Conservation (phyloP, 2,329 filamentous ascomycete genomes). For the Colletotrichum spinosum region DNA sequence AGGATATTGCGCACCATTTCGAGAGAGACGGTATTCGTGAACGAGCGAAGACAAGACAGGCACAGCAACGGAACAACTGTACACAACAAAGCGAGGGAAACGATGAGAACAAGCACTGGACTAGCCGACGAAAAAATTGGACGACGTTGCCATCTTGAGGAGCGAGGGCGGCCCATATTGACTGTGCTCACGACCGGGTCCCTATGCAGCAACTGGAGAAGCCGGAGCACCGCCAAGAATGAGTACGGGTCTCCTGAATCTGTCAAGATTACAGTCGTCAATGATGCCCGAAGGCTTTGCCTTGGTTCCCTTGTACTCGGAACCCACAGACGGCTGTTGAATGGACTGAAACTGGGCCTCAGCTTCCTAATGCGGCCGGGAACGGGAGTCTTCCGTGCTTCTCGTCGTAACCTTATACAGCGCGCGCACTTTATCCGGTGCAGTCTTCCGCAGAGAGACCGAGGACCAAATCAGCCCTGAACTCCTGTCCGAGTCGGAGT, state of each 20-base stretch:
- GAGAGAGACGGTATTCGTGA: slow-evolving; percentile 10
- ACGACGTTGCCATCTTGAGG: slow-evolving; percentile 12
- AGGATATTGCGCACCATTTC: slow-evolving; percentile 37
- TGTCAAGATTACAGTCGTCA: slow-evolving; percentile 20
- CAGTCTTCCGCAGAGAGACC: slow-evolving; percentile 1
- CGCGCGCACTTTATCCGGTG: slow-evolving; percentile 14
- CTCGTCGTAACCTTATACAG: slow-evolving; percentile 21
- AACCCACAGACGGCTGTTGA: slow-evolving; percentile 23
- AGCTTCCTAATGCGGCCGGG: slow-evolving; percentile 26
- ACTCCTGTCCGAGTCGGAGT: slow-evolving; percentile 22
- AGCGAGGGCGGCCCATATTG: slow-evolving; percentile 28
- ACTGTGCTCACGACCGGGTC: slow-evolving; percentile 3
- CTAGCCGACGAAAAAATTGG: not conserved
- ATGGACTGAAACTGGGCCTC: slow-evolving; percentile 10
- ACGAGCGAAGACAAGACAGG: slow-evolving; percentile 8
- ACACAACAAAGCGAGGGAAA: slow-evolving; percentile 18
- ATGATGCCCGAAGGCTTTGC: slow-evolving; percentile 13
- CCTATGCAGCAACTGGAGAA: no score
- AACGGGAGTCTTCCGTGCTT: slow-evolving; percentile 28
- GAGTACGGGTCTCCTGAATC: slow-evolving; percentile 12
- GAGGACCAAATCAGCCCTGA: not conserved
- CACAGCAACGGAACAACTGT: slow-evolving; percentile 4
- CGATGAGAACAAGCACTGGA: not conserved
- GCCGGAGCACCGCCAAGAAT: not conserved
- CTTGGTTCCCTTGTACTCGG: slow-evolving; percentile 8